These are phyloP conservation scores for Nicotiana paniculata DNA, from an alignment of 257 asterid species.

Conservation along the genomic window DNA sequence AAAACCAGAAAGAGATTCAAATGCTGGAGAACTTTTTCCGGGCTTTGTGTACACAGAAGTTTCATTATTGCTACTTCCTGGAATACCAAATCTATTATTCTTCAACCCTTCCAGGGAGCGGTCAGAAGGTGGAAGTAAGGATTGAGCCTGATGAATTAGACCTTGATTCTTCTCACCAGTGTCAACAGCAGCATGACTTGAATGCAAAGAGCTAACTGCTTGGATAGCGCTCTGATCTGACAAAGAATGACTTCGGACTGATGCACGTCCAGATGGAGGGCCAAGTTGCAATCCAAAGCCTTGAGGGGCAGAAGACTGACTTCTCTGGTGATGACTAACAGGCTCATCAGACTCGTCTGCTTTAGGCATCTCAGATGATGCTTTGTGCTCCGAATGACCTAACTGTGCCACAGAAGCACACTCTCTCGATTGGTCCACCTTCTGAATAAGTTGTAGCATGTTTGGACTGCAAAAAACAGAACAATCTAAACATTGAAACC, in stretches of 20 bases:
- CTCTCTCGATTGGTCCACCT: conserved; percentile 73
- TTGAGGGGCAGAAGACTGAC: conserved; percentile 57
- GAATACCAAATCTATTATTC: conserved; percentile 32
- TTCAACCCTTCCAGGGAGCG: conserved; percentile 31
- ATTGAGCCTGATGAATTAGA: conserved; percentile 32
- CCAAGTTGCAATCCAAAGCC: conserved; percentile 93
- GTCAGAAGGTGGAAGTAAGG: conserved; percentile 34
- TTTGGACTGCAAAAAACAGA: conserved; percentile 51
- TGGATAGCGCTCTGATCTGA: conserved; percentile 42
- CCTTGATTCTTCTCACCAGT: conserved; percentile 36
- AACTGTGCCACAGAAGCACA: conserved; percentile 33
- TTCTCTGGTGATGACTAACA: conserved; percentile 39
- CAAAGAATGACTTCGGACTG: conserved; percentile 34
- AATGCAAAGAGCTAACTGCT: conserved; percentile 24
- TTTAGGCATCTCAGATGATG: conserved; percentile 43
- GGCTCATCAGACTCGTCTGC: conserved; percentile 45
- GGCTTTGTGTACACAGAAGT: conserved; percentile 22
- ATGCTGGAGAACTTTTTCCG: conserved; percentile 17
- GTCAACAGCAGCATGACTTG: conserved; percentile 34
- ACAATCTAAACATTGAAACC: conserved; percentile 9
- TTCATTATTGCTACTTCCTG: conserved; percentile 29
- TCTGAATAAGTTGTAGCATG: conserved; percentile 91
- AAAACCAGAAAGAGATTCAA: conserved; percentile 34
- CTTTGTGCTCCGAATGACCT: conserved; percentile 33
- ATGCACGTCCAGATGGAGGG: conserved; percentile 67